These are phyloP conservation scores for Achlya hypogyna DNA, from an alignment of 352 stramenopile genomes.

Conservation along the genomic window DNA sequence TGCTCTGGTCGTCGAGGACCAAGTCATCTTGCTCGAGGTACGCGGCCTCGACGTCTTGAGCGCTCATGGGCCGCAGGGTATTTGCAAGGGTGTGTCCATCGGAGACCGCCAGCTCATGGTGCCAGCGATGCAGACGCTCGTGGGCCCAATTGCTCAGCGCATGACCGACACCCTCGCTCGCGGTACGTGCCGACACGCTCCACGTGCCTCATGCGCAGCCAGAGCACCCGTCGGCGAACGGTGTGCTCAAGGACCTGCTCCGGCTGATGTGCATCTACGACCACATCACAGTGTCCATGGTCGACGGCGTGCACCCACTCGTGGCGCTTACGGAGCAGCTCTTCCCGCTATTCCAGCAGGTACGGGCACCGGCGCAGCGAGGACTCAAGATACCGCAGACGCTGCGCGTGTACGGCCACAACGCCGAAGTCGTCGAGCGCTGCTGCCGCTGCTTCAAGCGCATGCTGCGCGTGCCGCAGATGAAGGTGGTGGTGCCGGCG, in stretches of 20 bases:
- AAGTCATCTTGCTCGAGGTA: conserved; percentile 70
- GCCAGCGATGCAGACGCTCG: conserved; percentile 49
- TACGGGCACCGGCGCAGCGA: conserved; percentile 15
- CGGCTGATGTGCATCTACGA: conserved; percentile 82
- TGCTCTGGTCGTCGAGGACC: conserved; percentile 62
- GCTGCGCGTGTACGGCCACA: conserved; percentile 54
- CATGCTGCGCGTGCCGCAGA: conserved; percentile 57
- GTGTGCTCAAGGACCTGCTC: conserved; percentile 55
- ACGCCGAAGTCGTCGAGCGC: conserved; percentile 73
- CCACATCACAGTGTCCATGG: conserved; percentile 32
- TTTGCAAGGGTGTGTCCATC: conserved; percentile 49
- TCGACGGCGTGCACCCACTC: conserved; percentile 29
- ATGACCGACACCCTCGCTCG: conserved; percentile 37
- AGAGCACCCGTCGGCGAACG: conserved; percentile 22
- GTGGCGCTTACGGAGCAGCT: conserved; percentile 66
- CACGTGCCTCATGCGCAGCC: conserved; percentile 25
- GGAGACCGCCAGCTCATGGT: conserved; percentile 40
- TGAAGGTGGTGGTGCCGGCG: conserved; percentile 58
- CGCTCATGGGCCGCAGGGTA: conserved; percentile 22
- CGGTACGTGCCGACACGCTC: too few species aligned
- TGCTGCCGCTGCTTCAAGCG: conserved; percentile 83
- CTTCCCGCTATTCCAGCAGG: conserved; percentile 73
- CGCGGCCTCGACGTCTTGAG: background rate
- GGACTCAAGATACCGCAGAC: conserved; percentile 1
- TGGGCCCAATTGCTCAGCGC: conserved; percentile 49